Evolutionary conservation across 2,329 filamentous ascomycete species (phyloP).

Genomic region (Byssochlamys sp.): DNA sequence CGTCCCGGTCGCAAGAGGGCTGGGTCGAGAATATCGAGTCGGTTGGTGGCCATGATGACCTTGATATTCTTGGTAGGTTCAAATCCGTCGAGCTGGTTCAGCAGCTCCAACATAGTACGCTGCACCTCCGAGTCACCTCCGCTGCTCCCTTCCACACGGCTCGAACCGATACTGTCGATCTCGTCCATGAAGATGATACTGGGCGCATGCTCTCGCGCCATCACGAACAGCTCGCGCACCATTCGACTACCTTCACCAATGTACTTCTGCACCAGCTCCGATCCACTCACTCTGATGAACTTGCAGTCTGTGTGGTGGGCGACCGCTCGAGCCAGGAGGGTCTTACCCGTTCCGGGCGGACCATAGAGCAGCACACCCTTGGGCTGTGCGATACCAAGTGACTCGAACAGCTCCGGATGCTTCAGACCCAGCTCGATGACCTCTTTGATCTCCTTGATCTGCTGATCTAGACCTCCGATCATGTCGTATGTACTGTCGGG

Average conservation of each 20-base stretch:
- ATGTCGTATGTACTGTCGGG: constrained; percentile 99
- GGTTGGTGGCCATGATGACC: constrained; percentile 98
- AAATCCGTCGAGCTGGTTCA: constrained; percentile 97
- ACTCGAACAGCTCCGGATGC: constrained; percentile 97
- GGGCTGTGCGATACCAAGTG: constrained; percentile 93
- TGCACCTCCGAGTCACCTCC: constrained; percentile 96
- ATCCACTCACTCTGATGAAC: constrained; percentile 94
- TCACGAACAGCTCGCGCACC: constrained; percentile 97
- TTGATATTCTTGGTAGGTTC: constrained; percentile 99
- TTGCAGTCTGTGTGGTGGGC: constrained; percentile 98
- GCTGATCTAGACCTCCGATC: constrained; percentile 96
- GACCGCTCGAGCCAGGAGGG: constrained; percentile 83
- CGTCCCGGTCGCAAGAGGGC: constrained; percentile 89
- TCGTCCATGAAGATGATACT: constrained; percentile 99
- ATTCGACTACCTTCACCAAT: constrained; percentile 96
- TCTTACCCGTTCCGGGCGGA: constrained; percentile 94
- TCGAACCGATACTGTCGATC: constrained; percentile 96
- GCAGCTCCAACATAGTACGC: constrained; percentile 92
- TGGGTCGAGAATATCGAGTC: constrained; percentile 91
- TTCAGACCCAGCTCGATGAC: constrained; percentile 97
- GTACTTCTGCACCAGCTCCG: constrained; percentile 96
- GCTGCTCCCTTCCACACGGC: constrained; percentile 87
- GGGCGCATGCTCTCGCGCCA: constrained; percentile 94
- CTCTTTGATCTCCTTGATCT: constrained; percentile 99
- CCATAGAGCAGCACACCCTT: constrained; percentile 96